A percentile compares a stretch with the other conserved stretches of the same genome.
These are phyloP conservation scores for Sphagnum contortum DNA, from an alignment of 225 moss, liverwort and hornwort species.

Conservation along the genomic window DNA sequence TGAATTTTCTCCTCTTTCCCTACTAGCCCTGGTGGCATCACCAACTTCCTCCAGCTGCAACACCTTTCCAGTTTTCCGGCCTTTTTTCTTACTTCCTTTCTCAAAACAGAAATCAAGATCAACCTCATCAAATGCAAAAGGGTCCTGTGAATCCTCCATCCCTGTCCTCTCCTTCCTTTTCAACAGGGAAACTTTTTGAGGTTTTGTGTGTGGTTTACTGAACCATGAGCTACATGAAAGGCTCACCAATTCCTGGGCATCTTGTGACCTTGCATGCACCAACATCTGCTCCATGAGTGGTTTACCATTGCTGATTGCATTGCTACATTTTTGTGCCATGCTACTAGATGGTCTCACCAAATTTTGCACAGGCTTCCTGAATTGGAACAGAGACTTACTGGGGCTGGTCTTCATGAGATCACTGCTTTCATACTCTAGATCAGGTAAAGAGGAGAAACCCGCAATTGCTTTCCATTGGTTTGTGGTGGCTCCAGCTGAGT, in stretches of 20 bases:
- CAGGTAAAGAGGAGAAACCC: background rate
- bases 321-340: constrained; percentile 18
- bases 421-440: constrained; percentile 7
- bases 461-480: background rate
- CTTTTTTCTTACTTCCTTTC: constrained; percentile 42
- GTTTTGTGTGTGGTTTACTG: constrained; percentile 33
- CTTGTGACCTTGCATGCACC: constrained; percentile 13
- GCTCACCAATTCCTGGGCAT: constrained; percentile 33
- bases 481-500: background rate
- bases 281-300: constrained; percentile 22
- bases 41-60: constrained; percentile 32
- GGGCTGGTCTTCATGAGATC: constrained; percentile 37
- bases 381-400: constrained; percentile 46
- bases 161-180: constrained; percentile 41
- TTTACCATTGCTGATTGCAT: constrained; percentile 17
- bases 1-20: constrained; percentile 22
- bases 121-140: constrained; percentile 75
- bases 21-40: constrained; percentile 31
- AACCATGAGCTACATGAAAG: constrained; percentile 40
- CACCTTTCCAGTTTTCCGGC: constrained; percentile 32
- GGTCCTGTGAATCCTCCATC: constrained; percentile 73
- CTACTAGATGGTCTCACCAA: constrained; percentile 18
- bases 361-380: constrained; percentile 28
- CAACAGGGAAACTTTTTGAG: constrained; percentile 22
- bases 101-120: constrained; percentile 43